Conservation (phyloP, 2,329 filamentous ascomycete genomes). For the Pleoardoris graminearum region DNA sequence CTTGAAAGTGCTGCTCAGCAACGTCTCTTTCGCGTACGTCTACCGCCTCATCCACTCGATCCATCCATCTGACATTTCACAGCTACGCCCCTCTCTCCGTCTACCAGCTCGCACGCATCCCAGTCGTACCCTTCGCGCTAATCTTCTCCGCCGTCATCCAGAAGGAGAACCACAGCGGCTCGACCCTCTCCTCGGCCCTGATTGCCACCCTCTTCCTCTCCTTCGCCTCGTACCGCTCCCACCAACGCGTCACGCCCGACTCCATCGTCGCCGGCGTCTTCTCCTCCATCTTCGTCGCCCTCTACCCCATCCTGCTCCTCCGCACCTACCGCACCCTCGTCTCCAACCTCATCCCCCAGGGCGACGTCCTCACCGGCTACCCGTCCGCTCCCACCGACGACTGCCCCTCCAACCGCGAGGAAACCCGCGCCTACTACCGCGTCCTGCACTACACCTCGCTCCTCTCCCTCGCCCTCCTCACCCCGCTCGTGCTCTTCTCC, state of each 20-base stretch:
- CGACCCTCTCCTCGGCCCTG: constrained; percentile 55
- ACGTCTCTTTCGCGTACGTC: constrained; percentile 57
- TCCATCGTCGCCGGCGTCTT: constrained; percentile 56
- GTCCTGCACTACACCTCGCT: constrained; percentile 57
- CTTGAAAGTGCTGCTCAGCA: constrained; percentile 56
- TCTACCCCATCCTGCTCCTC: constrained; percentile 56
- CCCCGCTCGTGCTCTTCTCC: constrained; percentile 55
- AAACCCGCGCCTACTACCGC: constrained; percentile 56
- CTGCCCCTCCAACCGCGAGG: constrained; percentile 45
- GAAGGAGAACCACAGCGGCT: constrained; percentile 52
- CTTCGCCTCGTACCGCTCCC: constrained; percentile 52
- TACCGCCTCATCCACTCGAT: not conserved
- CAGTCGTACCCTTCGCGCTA: constrained; percentile 54
- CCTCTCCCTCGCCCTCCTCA: constrained; percentile 54
- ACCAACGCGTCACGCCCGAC: constrained; percentile 56
- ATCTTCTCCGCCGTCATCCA: constrained; percentile 54
- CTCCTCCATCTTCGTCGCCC: constrained; percentile 55
- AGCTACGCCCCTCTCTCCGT: constrained; percentile 57
- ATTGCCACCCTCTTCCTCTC: constrained; percentile 56
- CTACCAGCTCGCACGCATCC: constrained; percentile 57
- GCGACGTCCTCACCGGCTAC: constrained; percentile 50
- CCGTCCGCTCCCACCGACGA: constrained; percentile 38
- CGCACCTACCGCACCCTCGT: constrained; percentile 55
- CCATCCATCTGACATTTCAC: constrained; percentile 10
- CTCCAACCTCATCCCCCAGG: constrained; percentile 49